Evolutionary conservation across 352 stramenopile species (phyloP), one percentile per base, ranked within the genome.

Genomic region (Phytophthora sansomeana): DNA sequence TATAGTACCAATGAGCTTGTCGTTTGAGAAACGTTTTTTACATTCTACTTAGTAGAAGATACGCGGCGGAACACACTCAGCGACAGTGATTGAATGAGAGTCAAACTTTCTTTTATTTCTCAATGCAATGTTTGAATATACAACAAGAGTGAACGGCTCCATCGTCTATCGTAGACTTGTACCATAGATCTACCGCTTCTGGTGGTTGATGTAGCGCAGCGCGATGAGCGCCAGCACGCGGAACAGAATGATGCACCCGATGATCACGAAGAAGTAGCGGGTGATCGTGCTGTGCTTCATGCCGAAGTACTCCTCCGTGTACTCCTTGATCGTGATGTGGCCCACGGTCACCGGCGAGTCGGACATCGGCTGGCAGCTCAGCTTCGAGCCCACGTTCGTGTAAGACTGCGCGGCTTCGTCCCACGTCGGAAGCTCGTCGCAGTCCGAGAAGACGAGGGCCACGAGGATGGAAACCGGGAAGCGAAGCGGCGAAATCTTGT

Each of bases 131-230:
- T 16, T 42, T 42, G 36, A 10, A 36, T 10, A 36, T 36, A 36
- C 30, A 36, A 36, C n/a, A 36, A 36, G 30, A 36, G 6, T 10
- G 1, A 10, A 36, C 8, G 13, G 6, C 30, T 36, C 30, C 33
- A 5, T 38, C 16, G 33, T 38, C 33, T 14, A 16, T 38, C 6
- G 33, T 43, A 6, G n/a, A n/a, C n/a, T n/a, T n/a, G n/a, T 43
- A 21, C 38, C 14, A 21, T 17, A 17, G 39, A 59, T 64, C 39
- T 78, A 78, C 28, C 67, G 24, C 63, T 73, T 77, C 63, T 81
- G 74, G 59, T 78, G 69, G 56, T 76, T 78, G 47, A 81, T 51
- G 42, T 66, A 78, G 36, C 70, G 69, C 58, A 78, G 58, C n/a
- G 69, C 49, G 8, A 81, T 28, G 7, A 75, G 62, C n/a, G 39